Percentiles rank a stretch among this genome's conserved stretches.
Evolutionary conservation across 768 basidiomycete species (phyloP).

Genomic region (Boletus sp.): DNA sequence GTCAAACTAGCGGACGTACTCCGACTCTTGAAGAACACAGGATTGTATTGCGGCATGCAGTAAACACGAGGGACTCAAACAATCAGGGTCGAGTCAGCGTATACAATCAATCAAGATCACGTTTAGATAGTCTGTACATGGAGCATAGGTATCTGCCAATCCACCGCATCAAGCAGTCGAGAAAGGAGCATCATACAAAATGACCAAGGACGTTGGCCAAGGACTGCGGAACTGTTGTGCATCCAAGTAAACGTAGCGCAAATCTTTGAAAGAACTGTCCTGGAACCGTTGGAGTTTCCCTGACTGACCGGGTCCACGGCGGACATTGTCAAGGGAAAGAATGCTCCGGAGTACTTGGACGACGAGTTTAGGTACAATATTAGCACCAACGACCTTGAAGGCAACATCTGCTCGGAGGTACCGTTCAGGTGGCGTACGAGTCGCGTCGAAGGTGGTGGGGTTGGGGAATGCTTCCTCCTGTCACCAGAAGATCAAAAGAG

Average conservation of each 20-base stretch:
- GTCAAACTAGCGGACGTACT: background rate
- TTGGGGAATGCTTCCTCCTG: constrained; percentile 55
- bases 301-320: constrained; percentile 67
- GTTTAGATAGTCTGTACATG: background rate
- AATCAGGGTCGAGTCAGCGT: too few relatives aligned
- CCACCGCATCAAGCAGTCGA: constrained; percentile 15
- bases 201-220: constrained; percentile 67
- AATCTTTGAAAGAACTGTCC: constrained; percentile 45
- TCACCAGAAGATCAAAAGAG: background rate
- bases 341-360: constrained; percentile 63
- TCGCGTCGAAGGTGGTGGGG: constrained; percentile 43
- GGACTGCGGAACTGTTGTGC: constrained; percentile 47
- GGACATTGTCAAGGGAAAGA: constrained; percentile 54
- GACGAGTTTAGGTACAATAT: constrained; percentile 58
- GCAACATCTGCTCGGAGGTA: constrained; percentile 50
- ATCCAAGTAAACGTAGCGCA: constrained; percentile 57
- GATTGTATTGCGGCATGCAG: background rate
- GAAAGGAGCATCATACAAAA: constrained; percentile 39
- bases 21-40: background rate
- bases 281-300: constrained; percentile 62
- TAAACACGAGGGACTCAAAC: background rate
- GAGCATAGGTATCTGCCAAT: background rate
- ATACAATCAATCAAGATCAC: constrained; percentile 5
- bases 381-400: constrained; percentile 49
- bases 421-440: constrained; percentile 42